phyloP scores from a whole-genome alignment of 768 basidiomycete species.

The Cantharellus anzutake region DNA sequence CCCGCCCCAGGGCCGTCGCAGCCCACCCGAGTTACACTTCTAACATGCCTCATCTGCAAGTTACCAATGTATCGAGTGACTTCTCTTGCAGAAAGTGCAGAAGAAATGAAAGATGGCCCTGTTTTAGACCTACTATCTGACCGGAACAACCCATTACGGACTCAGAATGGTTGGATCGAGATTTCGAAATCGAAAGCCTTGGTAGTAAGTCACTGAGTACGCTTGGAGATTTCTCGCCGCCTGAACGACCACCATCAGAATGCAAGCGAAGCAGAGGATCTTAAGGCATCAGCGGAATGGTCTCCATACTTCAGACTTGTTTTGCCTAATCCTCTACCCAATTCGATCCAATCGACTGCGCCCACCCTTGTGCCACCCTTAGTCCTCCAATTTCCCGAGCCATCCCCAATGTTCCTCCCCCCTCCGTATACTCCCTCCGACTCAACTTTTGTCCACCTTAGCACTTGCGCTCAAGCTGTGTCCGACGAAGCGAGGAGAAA shows the following conservation, averaged over 20 bases:
- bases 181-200: background rate
- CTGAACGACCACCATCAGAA: background rate
- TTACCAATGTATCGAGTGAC: background rate
- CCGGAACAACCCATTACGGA: background rate
- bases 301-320: background rate
- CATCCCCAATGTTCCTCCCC: slow-evolving; percentile 49
- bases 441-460: slow-evolving; percentile 46
- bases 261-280: background rate
- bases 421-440: slow-evolving; percentile 63
- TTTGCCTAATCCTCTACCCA: background rate
- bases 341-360: background rate
- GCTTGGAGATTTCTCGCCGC: background rate
- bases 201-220: background rate
- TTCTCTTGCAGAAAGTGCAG: background rate
- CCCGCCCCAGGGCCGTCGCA: background rate
- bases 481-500: slow-evolving; percentile 34
- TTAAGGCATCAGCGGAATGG: background rate
- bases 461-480: slow-evolving; percentile 33
- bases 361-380: background rate
- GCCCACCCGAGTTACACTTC: background rate
- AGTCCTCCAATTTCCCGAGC: slow-evolving; percentile 21
- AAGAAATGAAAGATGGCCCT: background rate
- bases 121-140: background rate
- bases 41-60: background rate
- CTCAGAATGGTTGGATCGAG: background rate